Base-by-base conservation (phyloP, 2,329 filamentous ascomycete species). In the Fusarium cyanostomum region DNA sequence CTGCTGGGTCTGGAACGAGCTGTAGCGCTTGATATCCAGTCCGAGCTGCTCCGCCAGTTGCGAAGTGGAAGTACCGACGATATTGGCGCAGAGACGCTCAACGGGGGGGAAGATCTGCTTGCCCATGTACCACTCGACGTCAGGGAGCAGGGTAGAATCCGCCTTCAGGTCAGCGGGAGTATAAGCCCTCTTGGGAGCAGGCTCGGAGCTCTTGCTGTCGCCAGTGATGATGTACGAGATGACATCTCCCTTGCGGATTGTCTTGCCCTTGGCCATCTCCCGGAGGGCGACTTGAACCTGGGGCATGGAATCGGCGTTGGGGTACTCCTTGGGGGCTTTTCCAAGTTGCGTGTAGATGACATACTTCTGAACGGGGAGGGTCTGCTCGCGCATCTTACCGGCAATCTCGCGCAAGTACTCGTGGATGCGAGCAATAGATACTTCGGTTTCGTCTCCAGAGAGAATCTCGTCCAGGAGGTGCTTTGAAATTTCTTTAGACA, bases 81-180 rank as follows among this genome's bases (percentile, higher is more conserved):
- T 97, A 59, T 96, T 97, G 60, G 94, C 95, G 75, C 95, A 99
- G 18, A 99, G 88, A 84, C 95, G 92, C 80, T 99, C 95, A 24
- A 99, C 95, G 0, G 95, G 95, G 10, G 95, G 95, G 78, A 99
- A 92, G 57, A 99, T 97, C 77, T 99, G 95, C 81, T 99, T 99
- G 81, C 92, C 90, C 34, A 99, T 87, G 76, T 99, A 99, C 86
- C 94, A 98, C 74, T 99, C 95, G n/a, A 97, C 86, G 72, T 99
- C 95, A 3, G 94, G 92, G 56, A 89, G 85, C 7, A 99, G 84
- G 1, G 82, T 89, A 1, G 89, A 88, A 67, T 91, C 91, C 13
- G 86, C 73, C 72, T 95, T 96, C 57, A 92, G 81, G 74, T 99
- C 95, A 55, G 93, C 89, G 2, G 92, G 89, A 6, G 91, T 89